phyloP scores from a whole-genome alignment of 768 basidiomycete species.

The Sarcomyxa edulis region DNA sequence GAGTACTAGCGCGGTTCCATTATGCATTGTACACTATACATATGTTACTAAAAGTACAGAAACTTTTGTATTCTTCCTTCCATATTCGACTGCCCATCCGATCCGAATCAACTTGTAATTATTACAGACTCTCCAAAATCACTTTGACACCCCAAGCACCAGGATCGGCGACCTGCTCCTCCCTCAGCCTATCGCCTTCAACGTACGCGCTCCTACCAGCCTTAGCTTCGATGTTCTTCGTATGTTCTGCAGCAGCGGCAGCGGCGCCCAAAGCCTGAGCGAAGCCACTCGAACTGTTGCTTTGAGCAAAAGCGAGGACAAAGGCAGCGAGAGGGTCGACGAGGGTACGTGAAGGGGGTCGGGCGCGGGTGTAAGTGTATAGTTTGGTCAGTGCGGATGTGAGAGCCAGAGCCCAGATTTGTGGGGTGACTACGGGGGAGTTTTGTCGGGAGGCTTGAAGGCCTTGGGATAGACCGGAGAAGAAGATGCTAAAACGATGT shows the following conservation, averaged over 20 bases:
- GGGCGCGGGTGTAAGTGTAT: constrained; percentile 83
- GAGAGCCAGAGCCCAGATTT: constrained; percentile 60
- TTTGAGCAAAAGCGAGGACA: constrained; percentile 36
- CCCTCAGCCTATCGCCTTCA: constrained; percentile 57
- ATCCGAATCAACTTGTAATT: too few relatives aligned
- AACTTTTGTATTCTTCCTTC: too few relatives aligned
- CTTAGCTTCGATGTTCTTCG: constrained; percentile 73
- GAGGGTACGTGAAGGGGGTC: constrained; percentile 86
- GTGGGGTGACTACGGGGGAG: constrained; percentile 30
- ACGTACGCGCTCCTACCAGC: constrained; percentile 90
- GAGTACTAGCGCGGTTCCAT: constrained; percentile 12
- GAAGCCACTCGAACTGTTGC: constrained; percentile 25
- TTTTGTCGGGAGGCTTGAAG: constrained; percentile 34
- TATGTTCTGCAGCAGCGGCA: constrained; percentile 62
- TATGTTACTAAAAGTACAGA: too few relatives aligned
- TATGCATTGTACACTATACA: too few relatives aligned
- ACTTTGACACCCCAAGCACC: constrained; percentile 91
- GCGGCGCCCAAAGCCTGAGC: constrained; percentile 55
- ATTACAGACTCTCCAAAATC: too few relatives aligned
- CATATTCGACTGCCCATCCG: too few relatives aligned
- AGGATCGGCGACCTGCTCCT: constrained; percentile 70
- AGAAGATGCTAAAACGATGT: constrained; percentile 67
- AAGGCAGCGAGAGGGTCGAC: constrained; percentile 90
- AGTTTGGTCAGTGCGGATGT: constrained; percentile 52
- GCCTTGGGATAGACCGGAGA: constrained; percentile 79